A percentile compares a stretch with the other conserved stretches of the same genome.
Conservation (phyloP, 2,329 filamentous ascomycete species). For the Graphium sp. region DNA sequence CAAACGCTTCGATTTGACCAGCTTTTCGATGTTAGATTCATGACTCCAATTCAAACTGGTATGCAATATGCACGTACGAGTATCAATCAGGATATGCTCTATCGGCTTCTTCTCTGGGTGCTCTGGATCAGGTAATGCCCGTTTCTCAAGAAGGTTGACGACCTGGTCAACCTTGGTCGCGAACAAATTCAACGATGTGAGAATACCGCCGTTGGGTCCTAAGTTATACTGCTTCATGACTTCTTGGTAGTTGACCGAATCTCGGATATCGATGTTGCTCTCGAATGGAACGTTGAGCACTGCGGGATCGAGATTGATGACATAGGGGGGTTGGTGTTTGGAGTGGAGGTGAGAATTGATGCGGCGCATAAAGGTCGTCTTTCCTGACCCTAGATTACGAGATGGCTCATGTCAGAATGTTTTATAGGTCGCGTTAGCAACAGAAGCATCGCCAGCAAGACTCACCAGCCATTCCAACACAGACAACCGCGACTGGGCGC, state of each 20-base stretch:
- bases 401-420: constrained; percentile 4
- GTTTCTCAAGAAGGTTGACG: constrained; percentile 75
- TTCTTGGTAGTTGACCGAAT: constrained; percentile 98
- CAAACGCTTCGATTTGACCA: constrained; percentile 96
- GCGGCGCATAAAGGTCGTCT: constrained; percentile 99
- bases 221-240: constrained; percentile 99
- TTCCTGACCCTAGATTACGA: constrained; percentile 55
- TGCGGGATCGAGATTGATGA: constrained; percentile 92
- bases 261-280: constrained; percentile 95
- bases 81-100: constrained; percentile 82
- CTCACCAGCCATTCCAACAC: constrained; percentile 87
- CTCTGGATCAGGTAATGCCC: constrained; percentile 46
- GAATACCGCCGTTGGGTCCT: constrained; percentile 88
- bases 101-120: constrained; percentile 46
- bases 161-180: constrained; percentile 97
- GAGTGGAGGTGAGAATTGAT: constrained; percentile 86
- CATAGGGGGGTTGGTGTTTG: constrained; percentile 70
- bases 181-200: constrained; percentile 91
- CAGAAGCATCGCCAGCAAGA: constrained; percentile 3
- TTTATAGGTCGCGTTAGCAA: too few relatives aligned
- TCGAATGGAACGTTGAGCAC: constrained; percentile 90
- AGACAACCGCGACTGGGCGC: constrained; percentile 64
- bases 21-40: constrained; percentile 17
- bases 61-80: constrained; percentile 26
- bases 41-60: background rate